These are phyloP conservation scores for Conticribra guillardii DNA, from an alignment of 108 stramenopile genomes.

Conservation along the genomic window DNA sequence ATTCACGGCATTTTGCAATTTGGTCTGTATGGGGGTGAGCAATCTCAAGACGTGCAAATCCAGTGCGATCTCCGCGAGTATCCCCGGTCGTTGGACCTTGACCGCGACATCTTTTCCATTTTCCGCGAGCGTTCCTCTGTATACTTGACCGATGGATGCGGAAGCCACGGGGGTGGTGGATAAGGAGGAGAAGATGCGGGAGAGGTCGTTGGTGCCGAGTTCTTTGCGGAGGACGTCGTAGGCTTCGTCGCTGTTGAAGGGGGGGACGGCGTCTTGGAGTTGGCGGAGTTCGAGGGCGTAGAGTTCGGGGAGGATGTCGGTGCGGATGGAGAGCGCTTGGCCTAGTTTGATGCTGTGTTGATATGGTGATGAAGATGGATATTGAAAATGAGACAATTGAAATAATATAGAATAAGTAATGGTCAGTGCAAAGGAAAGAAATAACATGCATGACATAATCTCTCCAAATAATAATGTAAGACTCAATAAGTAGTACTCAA, in stretches of 20 bases:
- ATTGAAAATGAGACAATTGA: no score
- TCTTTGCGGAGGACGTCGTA: constrained; percentile 56
- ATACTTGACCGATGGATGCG: constrained; percentile 82
- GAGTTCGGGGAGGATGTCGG: constrained; percentile 80
- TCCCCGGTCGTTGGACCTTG: constrained; percentile 93
- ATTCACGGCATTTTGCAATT: constrained; percentile 64
- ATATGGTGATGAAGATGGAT: no score
- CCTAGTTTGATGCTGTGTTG: constrained; percentile 78
- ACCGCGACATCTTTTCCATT: constrained; percentile 83
- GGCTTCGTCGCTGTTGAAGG: constrained; percentile 74
- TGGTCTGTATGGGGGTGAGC: constrained; percentile 77
- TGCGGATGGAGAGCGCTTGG: constrained; percentile 85
- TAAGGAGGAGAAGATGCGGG: constrained; percentile 47
- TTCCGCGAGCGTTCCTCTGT: constrained; percentile 51
- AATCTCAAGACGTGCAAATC: constrained; percentile 88
- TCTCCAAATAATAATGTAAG: no score
- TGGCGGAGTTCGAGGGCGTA: constrained; percentile 83
- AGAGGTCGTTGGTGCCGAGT: constrained; percentile 56
- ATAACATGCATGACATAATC: no score
- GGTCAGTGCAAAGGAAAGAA: no score
- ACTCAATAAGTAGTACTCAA: no score
- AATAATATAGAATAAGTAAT: no score
- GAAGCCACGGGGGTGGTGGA: constrained; percentile 63
- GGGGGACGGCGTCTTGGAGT: constrained; percentile 88
- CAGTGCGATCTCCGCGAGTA: constrained; percentile 88